A percentile compares a stretch with the other conserved stretches of the same genome.
These are phyloP conservation scores for Epichloe bromicola DNA, from an alignment of 2,329 filamentous ascomycete species.

Conservation along the genomic window DNA sequence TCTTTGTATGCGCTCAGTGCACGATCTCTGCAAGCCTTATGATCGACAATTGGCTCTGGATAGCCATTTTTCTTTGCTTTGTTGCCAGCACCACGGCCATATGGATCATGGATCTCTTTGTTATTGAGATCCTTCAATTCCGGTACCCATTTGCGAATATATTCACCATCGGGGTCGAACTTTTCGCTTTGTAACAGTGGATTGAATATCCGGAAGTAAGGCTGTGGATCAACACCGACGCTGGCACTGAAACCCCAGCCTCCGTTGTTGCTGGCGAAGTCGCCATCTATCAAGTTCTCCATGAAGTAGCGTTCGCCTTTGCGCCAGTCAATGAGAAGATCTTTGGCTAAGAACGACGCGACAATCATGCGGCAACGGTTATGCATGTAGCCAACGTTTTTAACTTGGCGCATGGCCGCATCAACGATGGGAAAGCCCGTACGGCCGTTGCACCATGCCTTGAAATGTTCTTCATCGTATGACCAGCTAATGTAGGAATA, in stretches of 20 bases:
- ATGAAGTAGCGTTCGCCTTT: slow-evolving; percentile 74
- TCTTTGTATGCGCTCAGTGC: slow-evolving; percentile 60
- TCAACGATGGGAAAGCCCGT: slow-evolving; percentile 79
- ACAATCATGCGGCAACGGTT: slow-evolving; percentile 78
- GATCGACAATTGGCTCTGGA: slow-evolving; percentile 61
- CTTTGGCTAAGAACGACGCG: slow-evolving; percentile 68
- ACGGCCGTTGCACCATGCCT: slow-evolving; percentile 58
- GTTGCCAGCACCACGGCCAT: slow-evolving; percentile 46
- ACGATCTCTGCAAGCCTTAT: slow-evolving; percentile 53
- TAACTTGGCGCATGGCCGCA: slow-evolving; percentile 71
- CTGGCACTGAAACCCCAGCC: slow-evolving; percentile 46
- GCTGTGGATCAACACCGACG: slow-evolving; percentile 71
- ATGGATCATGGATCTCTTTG: slow-evolving; percentile 71
- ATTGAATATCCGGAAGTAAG: slow-evolving; percentile 87
- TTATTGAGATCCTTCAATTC: slow-evolving; percentile 54
- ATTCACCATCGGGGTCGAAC: slow-evolving; percentile 66
- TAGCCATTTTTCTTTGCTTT: slow-evolving; percentile 57
- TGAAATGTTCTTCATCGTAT: slow-evolving; percentile 55
- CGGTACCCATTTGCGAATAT: slow-evolving; percentile 71
- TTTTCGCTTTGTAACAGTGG: slow-evolving; percentile 74
- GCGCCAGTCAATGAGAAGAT: slow-evolving; percentile 72
- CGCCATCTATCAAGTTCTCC: slow-evolving; percentile 65
- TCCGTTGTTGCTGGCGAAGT: slow-evolving; percentile 66
- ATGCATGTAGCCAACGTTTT: slow-evolving; percentile 62
- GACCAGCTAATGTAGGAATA: slow-evolving; percentile 77